phyloP scores from a whole-genome alignment of 2,329 filamentous ascomycete species.

The Leptoxyphium fumago region DNA sequence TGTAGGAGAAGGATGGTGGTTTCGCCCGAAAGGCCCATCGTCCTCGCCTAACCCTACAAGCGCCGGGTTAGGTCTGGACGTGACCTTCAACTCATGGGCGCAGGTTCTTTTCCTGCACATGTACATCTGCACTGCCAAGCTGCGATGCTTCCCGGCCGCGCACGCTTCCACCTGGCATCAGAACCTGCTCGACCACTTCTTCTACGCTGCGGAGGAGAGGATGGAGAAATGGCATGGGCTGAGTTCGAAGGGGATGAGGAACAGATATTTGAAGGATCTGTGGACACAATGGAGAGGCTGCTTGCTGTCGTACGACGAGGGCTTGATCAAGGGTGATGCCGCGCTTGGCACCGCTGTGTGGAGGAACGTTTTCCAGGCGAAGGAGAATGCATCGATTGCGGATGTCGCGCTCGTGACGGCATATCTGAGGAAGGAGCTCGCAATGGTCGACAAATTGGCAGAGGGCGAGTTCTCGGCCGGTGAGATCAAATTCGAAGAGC shows the following conservation, averaged over 20 bases:
- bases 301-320: conserved; percentile 73
- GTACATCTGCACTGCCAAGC: conserved; percentile 72
- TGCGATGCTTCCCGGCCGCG: conserved; percentile 61
- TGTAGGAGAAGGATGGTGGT: conserved; percentile 62
- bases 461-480: conserved; percentile 38
- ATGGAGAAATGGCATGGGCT: conserved; percentile 70
- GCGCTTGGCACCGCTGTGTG: conserved; percentile 72
- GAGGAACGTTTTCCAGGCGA: conserved; percentile 81
- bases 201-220: conserved; percentile 70
- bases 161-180: conserved; percentile 67
- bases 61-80: conserved; percentile 48
- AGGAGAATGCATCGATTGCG: conserved; percentile 45
- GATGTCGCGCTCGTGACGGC: conserved; percentile 47
- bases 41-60: neutral
- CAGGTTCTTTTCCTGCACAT: conserved; percentile 94
- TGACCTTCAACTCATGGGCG: conserved; percentile 91
- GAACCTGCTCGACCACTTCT: conserved; percentile 89
- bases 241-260: conserved; percentile 38
- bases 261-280: conserved; percentile 63
- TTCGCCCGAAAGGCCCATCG: conserved; percentile 33
- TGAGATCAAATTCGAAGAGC: conserved; percentile 36
- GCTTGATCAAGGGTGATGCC: conserved; percentile 60
- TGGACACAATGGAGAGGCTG: conserved; percentile 87
- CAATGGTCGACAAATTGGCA: conserved; percentile 36
- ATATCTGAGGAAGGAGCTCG: conserved; percentile 46